Base-by-base conservation (phyloP, 2,329 filamentous ascomycete genomes). In the Metarhizium anisopliae region DNA sequence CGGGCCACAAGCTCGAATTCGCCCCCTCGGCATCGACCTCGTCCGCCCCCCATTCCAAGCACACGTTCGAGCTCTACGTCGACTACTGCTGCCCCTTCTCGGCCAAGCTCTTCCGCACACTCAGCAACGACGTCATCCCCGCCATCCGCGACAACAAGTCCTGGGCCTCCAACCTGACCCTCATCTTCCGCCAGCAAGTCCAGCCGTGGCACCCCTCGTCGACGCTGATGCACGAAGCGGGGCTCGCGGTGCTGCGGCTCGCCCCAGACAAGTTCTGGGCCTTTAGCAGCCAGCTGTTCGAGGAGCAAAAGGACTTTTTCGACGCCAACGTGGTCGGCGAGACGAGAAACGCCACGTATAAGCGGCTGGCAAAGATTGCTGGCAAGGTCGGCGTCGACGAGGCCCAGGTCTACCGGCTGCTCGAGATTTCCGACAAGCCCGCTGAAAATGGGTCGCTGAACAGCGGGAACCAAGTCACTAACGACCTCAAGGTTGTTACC, bases 201-300 rank as follows among this genome's bases (percentile, higher is more conserved):
- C 91, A 96, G 75, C 90, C 91, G 14, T 96, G 93, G 93, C 92
- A 97, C 73, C 93, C 93, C 2, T 90, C 87, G 20, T 91, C 84
- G 45, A 91, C 87, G 6, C 79, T 91, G 11, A 78, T 82, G 55
- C 89, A 93, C 75, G 93, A 97, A 79, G 88, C 91, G 36, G 92
- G 78, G 3, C 81, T 90, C 36, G 93, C 91, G 2, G 90, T 96
- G 1, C 79, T 93, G 62, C 81, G 80, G 53, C 71, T 90, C 6
- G 76, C 83, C 2, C 86, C 89, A 0, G 76, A 78, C 18, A 84
- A 83, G 61, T 97, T 95, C 79, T 95, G 87, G 84, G 76, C 79
- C 16, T 96, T 93, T 71, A 89, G 83, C 70, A 78, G 78, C 45
- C 81, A 77, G 6, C 78, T 95, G 2, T 83, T 83, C 65, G 70